Base-by-base conservation (phyloP, 768 basidiomycete species). In the Mycena kentingensis region DNA sequence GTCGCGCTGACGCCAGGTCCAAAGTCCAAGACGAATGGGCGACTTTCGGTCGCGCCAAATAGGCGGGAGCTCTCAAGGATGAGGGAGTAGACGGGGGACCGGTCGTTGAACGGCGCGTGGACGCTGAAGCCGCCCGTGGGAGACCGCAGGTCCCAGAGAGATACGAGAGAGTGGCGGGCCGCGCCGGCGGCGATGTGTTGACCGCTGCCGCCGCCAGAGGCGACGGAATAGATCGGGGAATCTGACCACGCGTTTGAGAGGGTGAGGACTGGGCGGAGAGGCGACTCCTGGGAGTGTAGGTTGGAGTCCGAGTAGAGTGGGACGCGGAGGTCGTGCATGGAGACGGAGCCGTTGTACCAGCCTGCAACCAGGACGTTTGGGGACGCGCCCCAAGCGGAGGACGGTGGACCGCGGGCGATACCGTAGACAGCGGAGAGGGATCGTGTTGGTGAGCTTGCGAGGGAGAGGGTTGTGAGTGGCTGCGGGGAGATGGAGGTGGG, bases 1-100 rank as follows among this genome's bases (percentile, higher is more conserved):
- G 75, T 72, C 27, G 67, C 64, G 2, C 69, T 75, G 13, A 85
- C 78, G 10, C 78, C 82, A 7, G 83, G 81, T 7, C 88, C 79
- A 62, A 93, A 92, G 67, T 93, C 90, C 46, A 84, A 82, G 12
- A 90, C 83, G 64, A 90, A 92, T 5, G 87, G 80, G 37, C 90
- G 71, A 57, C 82, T 84, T 64, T 92, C 83, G 8, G 88, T 91
- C 3, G 75, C 88, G 11, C 89, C 91, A 58, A 87, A 93, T 38
- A 91, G 68, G 34, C 91, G 82, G 15, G 88, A 86, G 55, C 88
- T 85, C 66, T 93, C 91, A 19, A 91, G 70, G 28, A 84, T 65
- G 42, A 93, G 65, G 5, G 80, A 77, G 65, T 92, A 93, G 2
- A 93, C 87, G 0, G 91, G 90, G 1, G 87, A 90, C 1, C 77